These are phyloP conservation scores for Amphirosellinia nigrospora DNA, from an alignment of 495 filamentous ascomycete species.

Conservation along the genomic window DNA sequence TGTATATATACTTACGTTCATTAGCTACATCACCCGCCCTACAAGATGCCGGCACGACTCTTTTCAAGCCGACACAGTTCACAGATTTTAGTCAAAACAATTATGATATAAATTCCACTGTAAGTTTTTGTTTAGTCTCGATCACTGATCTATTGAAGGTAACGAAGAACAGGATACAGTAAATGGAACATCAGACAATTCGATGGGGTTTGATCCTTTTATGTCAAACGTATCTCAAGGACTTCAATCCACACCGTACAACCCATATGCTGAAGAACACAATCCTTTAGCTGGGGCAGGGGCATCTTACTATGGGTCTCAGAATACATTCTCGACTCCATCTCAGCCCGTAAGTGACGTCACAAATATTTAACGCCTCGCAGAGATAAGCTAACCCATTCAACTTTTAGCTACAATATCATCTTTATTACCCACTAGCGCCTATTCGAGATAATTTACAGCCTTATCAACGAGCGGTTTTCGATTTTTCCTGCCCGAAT, in stretches of 20 bases:
- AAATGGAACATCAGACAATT: constrained; percentile 37
- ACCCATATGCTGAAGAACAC: constrained; percentile 71
- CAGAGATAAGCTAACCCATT: neutral
- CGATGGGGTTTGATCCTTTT: constrained; percentile 64
- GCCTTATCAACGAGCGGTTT: constrained; percentile 80
- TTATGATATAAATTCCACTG: constrained; percentile 69
- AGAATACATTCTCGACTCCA: constrained; percentile 52
- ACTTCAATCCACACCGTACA: constrained; percentile 61
- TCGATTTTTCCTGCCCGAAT: constrained; percentile 91
- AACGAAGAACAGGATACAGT: constrained; percentile 31
- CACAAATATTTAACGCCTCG: neutral
- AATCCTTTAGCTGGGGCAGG: constrained; percentile 52
- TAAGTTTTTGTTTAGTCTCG: constrained; percentile 46
- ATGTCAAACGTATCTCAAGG: constrained; percentile 60
- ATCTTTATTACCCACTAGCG: constrained; percentile 89
- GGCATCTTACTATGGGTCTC: constrained; percentile 55
- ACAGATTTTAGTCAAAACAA: constrained; percentile 81
- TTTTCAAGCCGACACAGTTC: constrained; percentile 63
- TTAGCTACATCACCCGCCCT: constrained; percentile 46
- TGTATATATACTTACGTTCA: constrained; percentile 32
- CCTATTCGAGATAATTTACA: constrained; percentile 77
- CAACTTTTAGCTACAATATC: constrained; percentile 73
- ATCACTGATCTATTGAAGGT: neutral
- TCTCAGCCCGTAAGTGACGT: constrained; percentile 68
- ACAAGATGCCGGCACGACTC: constrained; percentile 44